These are phyloP conservation scores for Aureobasidium sp. DNA, from an alignment of 2,329 filamentous ascomycete genomes.

Conservation along the genomic window DNA sequence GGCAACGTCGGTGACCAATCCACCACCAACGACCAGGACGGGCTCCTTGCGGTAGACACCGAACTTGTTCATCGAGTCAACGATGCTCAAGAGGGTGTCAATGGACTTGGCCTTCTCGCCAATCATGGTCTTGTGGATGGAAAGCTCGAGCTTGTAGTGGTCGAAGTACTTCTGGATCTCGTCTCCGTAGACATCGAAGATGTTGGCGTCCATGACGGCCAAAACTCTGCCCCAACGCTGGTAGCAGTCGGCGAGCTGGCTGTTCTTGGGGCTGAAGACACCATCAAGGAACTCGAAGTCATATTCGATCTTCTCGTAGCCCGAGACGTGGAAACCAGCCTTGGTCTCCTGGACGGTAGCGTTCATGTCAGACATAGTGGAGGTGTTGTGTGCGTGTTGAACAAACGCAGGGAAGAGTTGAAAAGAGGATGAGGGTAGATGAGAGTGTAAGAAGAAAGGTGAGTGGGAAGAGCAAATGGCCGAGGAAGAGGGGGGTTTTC, in stretches of 20 bases:
- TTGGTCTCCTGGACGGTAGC: constrained; percentile 53
- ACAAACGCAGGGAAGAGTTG: constrained; percentile 10
- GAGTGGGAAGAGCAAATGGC: neutral
- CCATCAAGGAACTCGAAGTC: constrained; percentile 66
- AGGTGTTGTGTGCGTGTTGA: constrained; percentile 17
- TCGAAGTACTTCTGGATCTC: constrained; percentile 60
- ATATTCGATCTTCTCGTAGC: constrained; percentile 69
- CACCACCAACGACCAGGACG: constrained; percentile 58
- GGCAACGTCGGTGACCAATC: constrained; percentile 64
- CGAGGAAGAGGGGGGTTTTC: constrained; percentile 5
- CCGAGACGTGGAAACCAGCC: constrained; percentile 60
- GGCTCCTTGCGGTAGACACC: constrained; percentile 61
- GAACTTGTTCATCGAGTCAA: constrained; percentile 66
- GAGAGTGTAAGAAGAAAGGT: neutral
- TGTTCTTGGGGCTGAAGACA: constrained; percentile 53
- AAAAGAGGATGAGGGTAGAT: constrained; percentile 7
- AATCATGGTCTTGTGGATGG: constrained; percentile 64
- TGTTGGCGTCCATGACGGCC: constrained; percentile 63
- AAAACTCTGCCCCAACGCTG: constrained; percentile 55
- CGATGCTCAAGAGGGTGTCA: constrained; percentile 58
- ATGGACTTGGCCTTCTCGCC: constrained; percentile 69
- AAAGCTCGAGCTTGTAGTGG: constrained; percentile 52
- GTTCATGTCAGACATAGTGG: constrained; percentile 59
- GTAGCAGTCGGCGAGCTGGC: constrained; percentile 57
- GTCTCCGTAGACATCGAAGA: constrained; percentile 58